Percentiles rank a stretch among this genome's conserved stretches.
These are phyloP conservation scores for Zarea fungicola DNA, from an alignment of 2,329 filamentous ascomycete genomes.

Conservation along the genomic window DNA sequence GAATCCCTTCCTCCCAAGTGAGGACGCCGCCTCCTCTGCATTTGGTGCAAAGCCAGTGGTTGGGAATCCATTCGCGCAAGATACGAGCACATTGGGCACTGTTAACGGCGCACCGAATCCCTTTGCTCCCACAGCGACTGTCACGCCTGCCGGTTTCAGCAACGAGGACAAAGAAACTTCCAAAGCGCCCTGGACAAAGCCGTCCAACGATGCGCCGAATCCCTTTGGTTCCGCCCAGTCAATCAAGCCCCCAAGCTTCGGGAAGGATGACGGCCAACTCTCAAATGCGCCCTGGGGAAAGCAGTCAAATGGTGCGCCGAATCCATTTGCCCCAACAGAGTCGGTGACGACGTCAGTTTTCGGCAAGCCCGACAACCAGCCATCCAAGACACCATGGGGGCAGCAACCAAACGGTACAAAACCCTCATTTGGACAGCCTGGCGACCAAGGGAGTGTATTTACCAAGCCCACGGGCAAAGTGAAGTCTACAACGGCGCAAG, in stretches of 20 bases:
- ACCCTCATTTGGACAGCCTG: not conserved
- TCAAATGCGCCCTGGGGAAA: not conserved
- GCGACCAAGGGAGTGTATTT: not conserved
- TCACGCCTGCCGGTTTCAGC: not conserved
- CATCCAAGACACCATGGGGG: not conserved
- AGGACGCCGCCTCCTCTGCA: slow-evolving; percentile 23
- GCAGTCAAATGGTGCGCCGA: slow-evolving; percentile 3
- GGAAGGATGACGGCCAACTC: not conserved
- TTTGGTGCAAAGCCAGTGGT: slow-evolving; percentile 16
- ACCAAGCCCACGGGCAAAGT: slow-evolving; percentile 18
- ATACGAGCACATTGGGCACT: slow-evolving; percentile 24
- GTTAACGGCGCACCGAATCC: slow-evolving; percentile 7
- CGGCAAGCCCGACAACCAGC: not conserved
- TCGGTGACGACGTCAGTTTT: not conserved
- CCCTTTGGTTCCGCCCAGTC: slow-evolving; percentile 3
- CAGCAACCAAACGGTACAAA: not conserved
- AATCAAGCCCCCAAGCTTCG: not conserved
- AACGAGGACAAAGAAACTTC: not conserved
- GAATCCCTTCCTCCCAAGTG: slow-evolving; percentile 29
- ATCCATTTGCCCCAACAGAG: slow-evolving; percentile 6
- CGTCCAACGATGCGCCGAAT: slow-evolving; percentile 3
- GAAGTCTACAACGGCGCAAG: slow-evolving; percentile 14
- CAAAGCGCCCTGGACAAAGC: not conserved
- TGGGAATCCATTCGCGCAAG: slow-evolving; percentile 20
- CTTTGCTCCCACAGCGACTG: not conserved